Percentiles rank a stretch among this genome's conserved stretches.
phyloP scores from a whole-genome alignment of 2,329 filamentous ascomycete species.

The Metarhizium brunneum region DNA sequence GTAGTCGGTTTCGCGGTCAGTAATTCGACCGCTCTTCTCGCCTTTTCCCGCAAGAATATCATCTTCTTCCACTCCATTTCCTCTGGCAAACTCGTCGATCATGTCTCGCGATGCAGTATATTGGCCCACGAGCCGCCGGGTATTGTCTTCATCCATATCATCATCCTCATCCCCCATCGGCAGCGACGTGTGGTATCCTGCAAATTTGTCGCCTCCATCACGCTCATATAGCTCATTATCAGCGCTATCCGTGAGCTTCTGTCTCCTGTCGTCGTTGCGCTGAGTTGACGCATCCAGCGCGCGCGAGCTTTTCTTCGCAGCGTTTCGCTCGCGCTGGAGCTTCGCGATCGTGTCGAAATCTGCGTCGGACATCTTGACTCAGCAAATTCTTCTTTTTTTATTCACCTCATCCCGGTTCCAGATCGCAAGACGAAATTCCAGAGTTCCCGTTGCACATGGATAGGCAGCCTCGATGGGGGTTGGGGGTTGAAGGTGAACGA shows the following conservation, averaged over 20 bases:
- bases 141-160: conserved; percentile 66
- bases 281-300: conserved; percentile 71
- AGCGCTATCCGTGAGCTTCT: conserved; percentile 80
- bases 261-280: conserved; percentile 82
- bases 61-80: conserved; percentile 79
- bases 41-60: conserved; percentile 74
- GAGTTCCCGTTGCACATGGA: conserved; percentile 28
- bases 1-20: conserved; percentile 92
- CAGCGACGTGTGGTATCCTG: conserved; percentile 86
- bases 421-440: conserved; percentile 24
- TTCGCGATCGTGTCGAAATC: conserved; percentile 82
- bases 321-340: conserved; percentile 89
- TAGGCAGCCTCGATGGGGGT: conserved; percentile 14
- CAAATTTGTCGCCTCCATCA: conserved; percentile 69
- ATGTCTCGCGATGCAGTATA: conserved; percentile 90
- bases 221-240: conserved; percentile 82
- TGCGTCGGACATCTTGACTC: conserved; percentile 57
- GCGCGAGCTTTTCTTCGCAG: conserved; percentile 73
- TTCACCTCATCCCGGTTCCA: conserved; percentile 34
- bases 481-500: conserved; percentile 11
- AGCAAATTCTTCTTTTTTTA: conserved; percentile 10
- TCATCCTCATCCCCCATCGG: conserved; percentile 70
- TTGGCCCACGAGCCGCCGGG: conserved; percentile 78
- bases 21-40: conserved; percentile 85
- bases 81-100: conserved; percentile 87